These are phyloP conservation scores for Trifolium repens DNA, from an alignment of 306 rosid genomes.

Conservation along the genomic window DNA sequence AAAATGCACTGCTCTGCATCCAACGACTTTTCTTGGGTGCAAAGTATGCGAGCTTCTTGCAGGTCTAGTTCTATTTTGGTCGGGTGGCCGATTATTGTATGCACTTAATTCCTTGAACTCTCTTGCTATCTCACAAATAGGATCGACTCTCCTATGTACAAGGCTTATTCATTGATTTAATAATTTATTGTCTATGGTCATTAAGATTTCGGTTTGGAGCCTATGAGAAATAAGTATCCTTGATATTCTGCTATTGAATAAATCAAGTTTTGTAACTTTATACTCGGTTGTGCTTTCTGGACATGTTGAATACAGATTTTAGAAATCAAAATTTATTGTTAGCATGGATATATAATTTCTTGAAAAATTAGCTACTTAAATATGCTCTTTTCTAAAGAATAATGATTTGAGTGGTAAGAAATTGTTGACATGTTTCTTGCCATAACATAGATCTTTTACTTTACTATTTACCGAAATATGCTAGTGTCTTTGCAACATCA, in stretches of 20 bases:
- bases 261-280: conserved; percentile 45
- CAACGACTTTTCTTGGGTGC: conserved; percentile 97
- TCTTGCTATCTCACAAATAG: conserved; percentile 19
- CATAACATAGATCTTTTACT: neutral
- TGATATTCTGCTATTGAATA: conserved; percentile 44
- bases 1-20: conserved; percentile 92
- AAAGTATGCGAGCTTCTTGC: conserved; percentile 96
- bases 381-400: neutral
- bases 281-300: conserved; percentile 27
- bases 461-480: conserved; percentile 43
- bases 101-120: conserved; percentile 32
- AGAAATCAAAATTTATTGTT: conserved; percentile 4
- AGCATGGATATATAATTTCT: conserved; percentile 30
- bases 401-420: neutral
- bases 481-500: neutral
- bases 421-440: neutral
- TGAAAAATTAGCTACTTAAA: conserved; percentile 17
- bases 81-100: conserved; percentile 16
- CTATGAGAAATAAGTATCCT: conserved; percentile 45
- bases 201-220: conserved; percentile 35
- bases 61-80: conserved; percentile 56
- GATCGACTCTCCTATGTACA: conserved; percentile 30
- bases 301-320: conserved; percentile 25
- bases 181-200: conserved; percentile 46
- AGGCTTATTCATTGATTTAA: conserved; percentile 43